Evolutionary conservation across 208 protist species (phyloP).

Genomic region (Acanthamoeba triangularis): DNA sequence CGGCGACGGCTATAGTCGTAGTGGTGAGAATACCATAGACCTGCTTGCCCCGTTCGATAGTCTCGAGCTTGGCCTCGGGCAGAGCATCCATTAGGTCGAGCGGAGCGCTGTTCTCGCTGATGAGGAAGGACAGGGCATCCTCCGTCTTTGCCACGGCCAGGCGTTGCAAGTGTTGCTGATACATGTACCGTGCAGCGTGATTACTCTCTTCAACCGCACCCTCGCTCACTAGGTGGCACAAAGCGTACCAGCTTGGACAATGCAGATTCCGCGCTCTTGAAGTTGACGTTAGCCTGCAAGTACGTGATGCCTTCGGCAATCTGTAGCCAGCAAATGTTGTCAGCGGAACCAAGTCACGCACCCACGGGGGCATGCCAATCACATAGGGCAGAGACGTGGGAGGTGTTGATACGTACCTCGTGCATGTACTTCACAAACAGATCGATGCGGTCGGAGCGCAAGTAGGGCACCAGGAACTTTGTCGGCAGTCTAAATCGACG

Average conservation of each 20-base stretch:
- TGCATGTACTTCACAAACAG: conserved; percentile 30
- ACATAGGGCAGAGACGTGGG: no score
- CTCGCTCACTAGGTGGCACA: not conserved
- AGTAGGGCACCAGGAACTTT: not conserved
- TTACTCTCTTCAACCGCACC: no score
- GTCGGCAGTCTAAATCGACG: not conserved
- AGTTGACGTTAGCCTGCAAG: conserved; percentile 46
- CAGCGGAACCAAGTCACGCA: no score
- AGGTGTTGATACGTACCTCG: conserved; percentile 3
- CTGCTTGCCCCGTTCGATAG: conserved; percentile 15
- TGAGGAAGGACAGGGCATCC: conserved; percentile 40
- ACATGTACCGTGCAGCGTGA: not conserved
- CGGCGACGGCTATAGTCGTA: no score
- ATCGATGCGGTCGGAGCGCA: not conserved
- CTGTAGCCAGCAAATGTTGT: not conserved
- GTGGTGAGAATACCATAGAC: conserved; percentile 66
- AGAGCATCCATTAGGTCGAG: conserved; percentile 28
- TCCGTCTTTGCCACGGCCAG: conserved; percentile 44
- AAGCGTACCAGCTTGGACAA: not conserved
- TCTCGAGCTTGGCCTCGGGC: not conserved
- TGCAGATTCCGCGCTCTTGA: conserved; percentile 20
- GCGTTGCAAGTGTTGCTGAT: conserved; percentile 16
- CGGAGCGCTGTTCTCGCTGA: not conserved
- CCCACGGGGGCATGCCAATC: no score
- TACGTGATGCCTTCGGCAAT: not conserved